These are phyloP conservation scores for Fraxinus velutina DNA, from an alignment of 305 asterid species.

Conservation along the genomic window DNA sequence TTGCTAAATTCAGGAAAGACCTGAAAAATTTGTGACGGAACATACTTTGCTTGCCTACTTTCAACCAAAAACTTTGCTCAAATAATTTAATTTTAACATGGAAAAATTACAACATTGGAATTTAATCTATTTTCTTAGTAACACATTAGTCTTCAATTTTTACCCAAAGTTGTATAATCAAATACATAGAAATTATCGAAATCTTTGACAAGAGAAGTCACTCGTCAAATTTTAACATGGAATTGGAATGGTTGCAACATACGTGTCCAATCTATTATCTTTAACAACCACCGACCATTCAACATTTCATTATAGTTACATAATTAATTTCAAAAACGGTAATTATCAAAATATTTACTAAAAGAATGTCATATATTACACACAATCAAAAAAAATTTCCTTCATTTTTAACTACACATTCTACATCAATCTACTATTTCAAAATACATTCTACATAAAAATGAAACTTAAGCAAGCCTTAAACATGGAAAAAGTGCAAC, in stretches of 20 bases:
- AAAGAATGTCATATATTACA: neutral
- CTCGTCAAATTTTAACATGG: neutral
- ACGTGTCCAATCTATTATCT: neutral
- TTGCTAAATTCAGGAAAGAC: neutral
- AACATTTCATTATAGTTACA: neutral
- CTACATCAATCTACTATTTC: too few relatives aligned
- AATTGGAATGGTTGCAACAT: neutral
- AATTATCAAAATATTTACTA: neutral
- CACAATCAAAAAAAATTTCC: too few relatives aligned
- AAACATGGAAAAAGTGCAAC: neutral
- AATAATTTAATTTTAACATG: neutral
- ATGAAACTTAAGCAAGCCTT: too few relatives aligned
- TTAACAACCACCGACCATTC: neutral
- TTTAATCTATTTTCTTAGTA: neutral
- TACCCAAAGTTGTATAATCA: neutral
- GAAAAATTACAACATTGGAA: neutral
- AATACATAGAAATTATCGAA: neutral
- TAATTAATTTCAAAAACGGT: neutral
- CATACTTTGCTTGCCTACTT: conserved; percentile 23
- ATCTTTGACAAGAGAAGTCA: neutral
- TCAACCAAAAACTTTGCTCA: conserved; percentile 10
- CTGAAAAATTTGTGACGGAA: neutral
- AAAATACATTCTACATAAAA: too few relatives aligned
- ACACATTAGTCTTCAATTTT: neutral
- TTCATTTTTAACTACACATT: too few relatives aligned